Base-by-base conservation (phyloP, 2,329 filamentous ascomycete species). In the Aspergillus sp. region DNA sequence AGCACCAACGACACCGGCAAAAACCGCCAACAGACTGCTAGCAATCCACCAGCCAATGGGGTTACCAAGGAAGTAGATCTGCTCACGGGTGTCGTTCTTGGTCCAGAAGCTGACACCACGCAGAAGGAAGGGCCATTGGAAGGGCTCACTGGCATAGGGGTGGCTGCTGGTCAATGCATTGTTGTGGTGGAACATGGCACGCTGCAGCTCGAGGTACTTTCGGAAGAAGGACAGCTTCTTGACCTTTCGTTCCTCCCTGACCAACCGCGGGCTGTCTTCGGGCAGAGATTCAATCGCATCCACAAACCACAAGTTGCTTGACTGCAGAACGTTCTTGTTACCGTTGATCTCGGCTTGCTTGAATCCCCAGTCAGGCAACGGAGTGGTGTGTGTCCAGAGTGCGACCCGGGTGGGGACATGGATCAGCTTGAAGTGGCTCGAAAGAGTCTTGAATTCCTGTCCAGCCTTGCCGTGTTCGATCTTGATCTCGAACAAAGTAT, bases 61-160 rank as follows among this genome's bases (percentile, higher is more conserved):
- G 71, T 98, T 98, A 45, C 93, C 93, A 28, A 98, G 75, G 76
- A 98, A 98, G 73, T 98, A 98, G 54, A 98, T 98, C 68, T 98
- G 93, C 72, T 95, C 84, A 48, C 88, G 84, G 7, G 91, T 96
- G 44, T 94, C 88, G 66, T 88, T 90, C 65, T 97, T 87, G 7
- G 93, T 98, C 93, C 93, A 98, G 83, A 98, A 98, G 70, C 90
- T 96, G 57, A 98, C 91, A 70, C 93, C 93, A 28, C 93, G 85
- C 45, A 98, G 81, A 63, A 98, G 78, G 80, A 98, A 97, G 1
- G 93, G 93, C 93, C 93, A 98, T 62, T 95, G 88, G 72, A 94
- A 93, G 6, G 93, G 93, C 65, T 90, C 85, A 58, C 89, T 95
- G 34, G 93, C 82, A 67, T 98, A 98, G 1, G 93, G 93, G 67